Evolutionary conservation across 2,329 filamentous ascomycete species (phyloP).

Genomic region (Aspergillus tamarii): DNA sequence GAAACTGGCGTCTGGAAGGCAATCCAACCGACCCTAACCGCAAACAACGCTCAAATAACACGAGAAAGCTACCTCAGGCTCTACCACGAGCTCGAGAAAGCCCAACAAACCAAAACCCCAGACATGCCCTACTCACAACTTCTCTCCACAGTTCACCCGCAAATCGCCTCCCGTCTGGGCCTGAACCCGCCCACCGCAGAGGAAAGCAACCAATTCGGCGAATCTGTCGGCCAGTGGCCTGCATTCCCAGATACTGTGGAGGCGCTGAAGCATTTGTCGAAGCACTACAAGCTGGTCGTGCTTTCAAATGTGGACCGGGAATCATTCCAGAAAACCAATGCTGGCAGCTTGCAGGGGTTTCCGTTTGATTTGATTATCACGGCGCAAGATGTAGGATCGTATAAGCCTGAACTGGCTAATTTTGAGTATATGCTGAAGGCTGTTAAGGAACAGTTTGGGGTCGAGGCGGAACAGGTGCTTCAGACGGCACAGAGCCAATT

Average conservation of each 20-base stretch:
- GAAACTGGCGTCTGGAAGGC: constrained; percentile 65
- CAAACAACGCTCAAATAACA: constrained; percentile 43
- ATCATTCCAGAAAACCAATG: constrained; percentile 53
- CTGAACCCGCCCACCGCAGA: constrained; percentile 22
- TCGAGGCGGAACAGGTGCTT: constrained; percentile 61
- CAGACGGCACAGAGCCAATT: constrained; percentile 71
- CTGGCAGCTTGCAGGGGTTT: constrained; percentile 54
- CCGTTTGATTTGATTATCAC: constrained; percentile 68
- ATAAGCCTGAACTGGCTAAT: constrained; percentile 68
- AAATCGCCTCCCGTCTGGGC: constrained; percentile 26
- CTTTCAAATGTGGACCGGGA: constrained; percentile 61
- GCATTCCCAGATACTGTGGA: constrained; percentile 61
- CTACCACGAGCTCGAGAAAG: constrained; percentile 41
- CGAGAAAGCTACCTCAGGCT: constrained; percentile 25
- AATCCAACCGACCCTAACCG: constrained; percentile 49
- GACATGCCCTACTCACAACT: constrained; percentile 63
- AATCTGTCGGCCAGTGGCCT: constrained; percentile 55
- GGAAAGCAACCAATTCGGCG: constrained; percentile 53
- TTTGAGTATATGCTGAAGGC: constrained; percentile 67
- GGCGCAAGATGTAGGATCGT: constrained; percentile 70
- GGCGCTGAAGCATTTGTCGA: constrained; percentile 53
- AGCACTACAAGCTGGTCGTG: constrained; percentile 59
- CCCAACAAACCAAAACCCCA: constrained; percentile 59
- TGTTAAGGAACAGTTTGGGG: constrained; percentile 57
- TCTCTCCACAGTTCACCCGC: constrained; percentile 52